These are phyloP conservation scores for Sclerotinia minor DNA, from an alignment of 2,329 filamentous ascomycete species.

Conservation along the genomic window DNA sequence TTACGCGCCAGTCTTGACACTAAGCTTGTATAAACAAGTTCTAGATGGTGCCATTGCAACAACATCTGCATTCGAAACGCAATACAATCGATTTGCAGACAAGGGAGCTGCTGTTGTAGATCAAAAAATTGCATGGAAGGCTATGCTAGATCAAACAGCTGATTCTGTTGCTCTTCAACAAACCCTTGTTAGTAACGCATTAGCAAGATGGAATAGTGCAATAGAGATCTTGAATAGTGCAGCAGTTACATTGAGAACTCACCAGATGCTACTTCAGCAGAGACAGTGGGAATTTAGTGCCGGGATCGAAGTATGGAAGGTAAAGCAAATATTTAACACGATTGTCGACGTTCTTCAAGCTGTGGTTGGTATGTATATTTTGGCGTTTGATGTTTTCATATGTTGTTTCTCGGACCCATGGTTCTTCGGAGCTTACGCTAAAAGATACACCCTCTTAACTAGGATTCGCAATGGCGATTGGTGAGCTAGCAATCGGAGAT, in stretches of 20 bases:
- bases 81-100: slow-evolving; percentile 13
- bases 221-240: neutral
- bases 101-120: slow-evolving; percentile 1
- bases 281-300: neutral
- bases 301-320: neutral
- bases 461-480: slow-evolving; percentile 11
- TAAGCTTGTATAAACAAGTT: neutral
- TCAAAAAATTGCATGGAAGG: slow-evolving; percentile 11
- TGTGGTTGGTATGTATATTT: neutral
- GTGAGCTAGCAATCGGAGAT: neutral
- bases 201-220: slow-evolving; percentile 2
- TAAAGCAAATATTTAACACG: neutral
- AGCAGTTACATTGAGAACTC: neutral
- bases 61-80: slow-evolving; percentile 1
- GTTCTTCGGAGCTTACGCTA: neutral
- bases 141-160: neutral
- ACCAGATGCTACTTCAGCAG: neutral
- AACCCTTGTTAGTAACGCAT: neutral
- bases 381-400: neutral
- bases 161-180: neutral
- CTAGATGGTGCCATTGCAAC: neutral
- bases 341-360: neutral
- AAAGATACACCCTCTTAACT: neutral
- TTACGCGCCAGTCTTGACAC: neutral
- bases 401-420: neutral